Percentiles rank a stretch among this genome's conserved stretches.
Evolutionary conservation across 2,329 filamentous ascomycete genomes (phyloP).

Genomic region (Fusarium newnesense): DNA sequence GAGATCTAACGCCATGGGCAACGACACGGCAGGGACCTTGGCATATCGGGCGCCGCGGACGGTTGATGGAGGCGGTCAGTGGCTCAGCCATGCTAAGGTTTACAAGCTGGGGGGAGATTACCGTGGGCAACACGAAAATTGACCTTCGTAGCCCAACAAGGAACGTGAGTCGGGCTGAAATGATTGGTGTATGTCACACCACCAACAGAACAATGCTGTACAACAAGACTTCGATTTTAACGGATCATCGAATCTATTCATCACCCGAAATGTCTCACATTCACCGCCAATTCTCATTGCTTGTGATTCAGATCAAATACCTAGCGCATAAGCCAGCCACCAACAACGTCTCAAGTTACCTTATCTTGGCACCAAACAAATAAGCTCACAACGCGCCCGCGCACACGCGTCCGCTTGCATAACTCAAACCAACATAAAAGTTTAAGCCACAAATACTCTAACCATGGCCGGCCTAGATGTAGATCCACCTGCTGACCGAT

Average conservation of each 20-base stretch:
- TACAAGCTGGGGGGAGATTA: not conserved
- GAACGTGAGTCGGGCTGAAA: too few relatives aligned
- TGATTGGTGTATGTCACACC: not conserved
- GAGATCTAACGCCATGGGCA: too few relatives aligned
- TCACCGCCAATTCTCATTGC: not conserved
- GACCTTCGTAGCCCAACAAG: not conserved
- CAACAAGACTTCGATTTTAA: not conserved
- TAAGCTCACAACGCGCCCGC: not conserved
- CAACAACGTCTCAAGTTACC: constrained; percentile 6
- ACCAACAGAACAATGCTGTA: not conserved
- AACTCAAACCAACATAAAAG: not conserved
- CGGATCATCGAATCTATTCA: not conserved
- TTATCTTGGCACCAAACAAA: not conserved
- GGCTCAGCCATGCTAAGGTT: not conserved
- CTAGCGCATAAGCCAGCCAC: not conserved
- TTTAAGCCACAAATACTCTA: constrained; percentile 1
- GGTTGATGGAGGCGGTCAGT: not conserved
- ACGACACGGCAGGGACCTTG: not conserved
- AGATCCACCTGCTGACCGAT: constrained; percentile 7
- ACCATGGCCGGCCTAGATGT: not conserved
- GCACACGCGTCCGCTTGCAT: not conserved
- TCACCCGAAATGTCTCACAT: not conserved
- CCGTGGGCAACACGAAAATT: not conserved
- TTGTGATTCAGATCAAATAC: not conserved
- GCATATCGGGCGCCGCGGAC: not conserved